These are phyloP conservation scores for Rosa lucieae DNA, from an alignment of 306 rosid species.

Conservation along the genomic window DNA sequence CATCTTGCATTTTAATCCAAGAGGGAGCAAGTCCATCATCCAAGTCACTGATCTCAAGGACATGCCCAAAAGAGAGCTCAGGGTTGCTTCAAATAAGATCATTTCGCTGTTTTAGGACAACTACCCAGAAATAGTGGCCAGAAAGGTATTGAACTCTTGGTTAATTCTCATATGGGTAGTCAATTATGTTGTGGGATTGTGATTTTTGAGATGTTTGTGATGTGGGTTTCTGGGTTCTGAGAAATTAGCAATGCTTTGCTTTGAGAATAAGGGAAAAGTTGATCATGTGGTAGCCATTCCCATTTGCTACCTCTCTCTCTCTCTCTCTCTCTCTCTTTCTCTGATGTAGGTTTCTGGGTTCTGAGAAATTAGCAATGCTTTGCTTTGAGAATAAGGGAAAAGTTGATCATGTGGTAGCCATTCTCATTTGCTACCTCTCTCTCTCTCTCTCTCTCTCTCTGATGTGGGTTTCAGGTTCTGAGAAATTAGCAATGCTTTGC, in stretches of 20 bases:
- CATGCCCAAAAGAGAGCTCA: constrained; percentile 93
- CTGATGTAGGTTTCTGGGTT: neutral
- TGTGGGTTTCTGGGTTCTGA: neutral
- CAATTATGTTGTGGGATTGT: neutral
- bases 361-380: too few relatives aligned
- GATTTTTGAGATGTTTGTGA: neutral
- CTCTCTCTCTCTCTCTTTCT: too few relatives aligned
- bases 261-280: too few relatives aligned
- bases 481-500: too few relatives aligned
- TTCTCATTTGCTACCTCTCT: too few relatives aligned
- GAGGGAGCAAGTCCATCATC: constrained; percentile 78
- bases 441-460: too few relatives aligned
- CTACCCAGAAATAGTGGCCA: constrained; percentile 94
- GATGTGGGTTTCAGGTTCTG: neutral
- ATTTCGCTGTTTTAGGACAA: constrained; percentile 89
- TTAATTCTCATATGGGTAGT: neutral
- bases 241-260: too few relatives aligned
- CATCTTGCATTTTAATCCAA: constrained; percentile 79
- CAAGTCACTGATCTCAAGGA: constrained; percentile 96
- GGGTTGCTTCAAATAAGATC: constrained; percentile 90
- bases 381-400: too few relatives aligned
- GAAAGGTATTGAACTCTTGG: constrained; percentile 47
- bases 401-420: too few relatives aligned
- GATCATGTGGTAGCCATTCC: too few relatives aligned
- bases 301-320: too few relatives aligned